A percentile compares a stretch with the other conserved stretches of the same genome.
These are phyloP conservation scores for Myotisia sp. DNA, from an alignment of 2,329 filamentous ascomycete genomes.

Conservation along the genomic window DNA sequence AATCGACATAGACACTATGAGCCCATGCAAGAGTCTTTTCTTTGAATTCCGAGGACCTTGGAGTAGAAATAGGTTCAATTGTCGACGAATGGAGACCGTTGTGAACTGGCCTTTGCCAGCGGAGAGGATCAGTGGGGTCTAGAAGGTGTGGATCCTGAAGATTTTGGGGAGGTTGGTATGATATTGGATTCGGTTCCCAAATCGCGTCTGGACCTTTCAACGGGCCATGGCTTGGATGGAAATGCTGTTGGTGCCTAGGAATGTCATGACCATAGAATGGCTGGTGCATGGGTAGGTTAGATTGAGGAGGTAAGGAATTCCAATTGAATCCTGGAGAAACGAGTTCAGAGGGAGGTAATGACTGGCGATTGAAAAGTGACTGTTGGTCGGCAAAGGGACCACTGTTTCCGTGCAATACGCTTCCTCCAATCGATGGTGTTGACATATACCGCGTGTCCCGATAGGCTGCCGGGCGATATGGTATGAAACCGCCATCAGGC, in stretches of 20 bases:
- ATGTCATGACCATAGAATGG: constrained; percentile 18
- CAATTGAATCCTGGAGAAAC: constrained; percentile 20
- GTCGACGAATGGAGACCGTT: constrained; percentile 14
- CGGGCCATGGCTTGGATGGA: constrained; percentile 25
- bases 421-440: constrained; percentile 14
- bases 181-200: constrained; percentile 17
- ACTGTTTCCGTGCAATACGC: constrained; percentile 13
- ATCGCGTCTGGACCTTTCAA: constrained; percentile 8
- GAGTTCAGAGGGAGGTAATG: constrained; percentile 17
- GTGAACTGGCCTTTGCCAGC: constrained; percentile 15
- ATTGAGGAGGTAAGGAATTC: constrained; percentile 18
- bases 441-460: constrained; percentile 34
- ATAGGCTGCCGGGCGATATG: constrained; percentile 45
- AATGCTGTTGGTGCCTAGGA: constrained; percentile 20
- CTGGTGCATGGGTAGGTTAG: constrained; percentile 6
- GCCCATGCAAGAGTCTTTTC: constrained; percentile 56
- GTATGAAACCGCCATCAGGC: constrained; percentile 48
- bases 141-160: constrained; percentile 6
- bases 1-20: constrained; percentile 57
- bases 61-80: constrained; percentile 15
- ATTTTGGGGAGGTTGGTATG: constrained; percentile 11
- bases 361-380: constrained; percentile 17
- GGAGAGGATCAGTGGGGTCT: constrained; percentile 13
- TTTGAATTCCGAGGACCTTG: constrained; percentile 42
- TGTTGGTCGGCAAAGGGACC: constrained; percentile 21